Evolutionary conservation across 176 grass and related monocot genomes (phyloP), one percentile per base, ranked within the genome.

Genomic region (Oryza rufipogon): DNA sequence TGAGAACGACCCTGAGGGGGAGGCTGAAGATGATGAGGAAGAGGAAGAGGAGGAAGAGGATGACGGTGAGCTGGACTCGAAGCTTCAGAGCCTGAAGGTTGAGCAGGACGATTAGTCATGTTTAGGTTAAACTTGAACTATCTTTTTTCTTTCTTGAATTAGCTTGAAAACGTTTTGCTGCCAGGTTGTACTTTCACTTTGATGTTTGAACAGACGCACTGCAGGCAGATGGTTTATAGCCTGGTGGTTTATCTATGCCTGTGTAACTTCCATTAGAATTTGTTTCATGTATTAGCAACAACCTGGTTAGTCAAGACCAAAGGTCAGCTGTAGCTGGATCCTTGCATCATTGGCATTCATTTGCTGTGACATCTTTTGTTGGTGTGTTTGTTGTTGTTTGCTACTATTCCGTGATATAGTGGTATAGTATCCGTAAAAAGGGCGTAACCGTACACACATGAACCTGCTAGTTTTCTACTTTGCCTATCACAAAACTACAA

Each of bases 1-100:
- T 48, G 95, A 97, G 77, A 97, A 94, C 33, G 90, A 97, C 17
- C 80, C 80, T 49, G 92, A 97, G 48, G 84, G 92, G 2, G 82
- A 92, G 25, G 86, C 80, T 7, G 90, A 91, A 38, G 83, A 81
- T 9, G 76, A 66, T 47, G 81, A 82, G 4, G 91, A 90, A 1
- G 91, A 78, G 4, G 89, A 83, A 28, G 84, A 85, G 14, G 92
- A 33, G 1, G 28, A 86, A 3, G 85, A 71, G 4, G 16, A 74
- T 3, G 30, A 89, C 4, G 67, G 25, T 17, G 95, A 60, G 51
- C 68, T 97, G 16, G 92, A 80, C 61, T 90, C 63, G 0, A 94
- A 89, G 88, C 65, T 97, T 76, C 84, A 92, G 75, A 48, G 72
- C 61, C 64, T 97, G 26, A 94, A 94, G 72, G 88, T 94, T 49